These are phyloP conservation scores for Ascochyta viciae-villosae DNA, from an alignment of 2,329 filamentous ascomycete species.

Conservation along the genomic window DNA sequence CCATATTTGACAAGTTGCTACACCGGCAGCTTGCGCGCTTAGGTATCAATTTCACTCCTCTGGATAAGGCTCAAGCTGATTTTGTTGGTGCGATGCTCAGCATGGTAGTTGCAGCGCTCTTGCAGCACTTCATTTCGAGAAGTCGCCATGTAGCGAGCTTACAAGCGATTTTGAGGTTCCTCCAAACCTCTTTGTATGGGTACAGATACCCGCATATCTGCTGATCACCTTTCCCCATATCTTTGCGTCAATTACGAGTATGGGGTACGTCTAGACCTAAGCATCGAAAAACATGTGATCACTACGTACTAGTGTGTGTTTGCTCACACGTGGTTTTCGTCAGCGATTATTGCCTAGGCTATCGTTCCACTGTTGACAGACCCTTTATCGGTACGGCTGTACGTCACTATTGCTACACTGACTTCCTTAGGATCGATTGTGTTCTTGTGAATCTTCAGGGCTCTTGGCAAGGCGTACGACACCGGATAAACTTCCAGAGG, in stretches of 20 bases:
- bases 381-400: slow-evolving; percentile 35
- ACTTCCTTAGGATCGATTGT: slow-evolving; percentile 36
- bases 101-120: slow-evolving; percentile 62
- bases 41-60: slow-evolving; percentile 72
- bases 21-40: slow-evolving; percentile 71
- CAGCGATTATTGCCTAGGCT: slow-evolving; percentile 30
- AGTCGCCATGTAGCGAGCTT: slow-evolving; percentile 52
- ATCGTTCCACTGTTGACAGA: slow-evolving; percentile 31
- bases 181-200: slow-evolving; percentile 58
- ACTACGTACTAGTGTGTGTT: slow-evolving; percentile 39
- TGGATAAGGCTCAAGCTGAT: slow-evolving; percentile 75
- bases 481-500: slow-evolving; percentile 42
- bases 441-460: slow-evolving; percentile 40
- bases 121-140: slow-evolving; percentile 63
- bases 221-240: slow-evolving; percentile 66
- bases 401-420: slow-evolving; percentile 42
- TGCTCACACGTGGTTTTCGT: slow-evolving; percentile 42
- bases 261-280: slow-evolving; percentile 76
- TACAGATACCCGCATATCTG: slow-evolving; percentile 58
- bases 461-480: slow-evolving; percentile 40
- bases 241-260: slow-evolving; percentile 69
- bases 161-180: slow-evolving; percentile 44
- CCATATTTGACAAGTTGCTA: slow-evolving; percentile 65
- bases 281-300: slow-evolving; percentile 68
- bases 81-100: slow-evolving; percentile 72